These are phyloP conservation scores for Prunus persica DNA, from an alignment of 306 rosid species.

Conservation along the genomic window DNA sequence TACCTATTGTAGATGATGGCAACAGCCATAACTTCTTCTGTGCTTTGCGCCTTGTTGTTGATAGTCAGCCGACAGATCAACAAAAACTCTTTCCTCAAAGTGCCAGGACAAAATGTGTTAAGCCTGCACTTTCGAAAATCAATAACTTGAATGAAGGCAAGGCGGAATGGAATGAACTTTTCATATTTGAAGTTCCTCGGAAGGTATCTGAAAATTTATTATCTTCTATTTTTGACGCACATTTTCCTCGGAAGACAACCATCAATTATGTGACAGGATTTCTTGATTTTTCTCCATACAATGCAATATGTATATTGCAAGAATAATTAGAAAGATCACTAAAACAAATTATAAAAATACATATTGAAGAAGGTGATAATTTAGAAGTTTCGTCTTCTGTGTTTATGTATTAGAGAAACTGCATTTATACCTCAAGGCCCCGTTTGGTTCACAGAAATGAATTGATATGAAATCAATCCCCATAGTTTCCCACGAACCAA, in stretches of 20 bases:
- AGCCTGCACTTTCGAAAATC: constrained; percentile 53
- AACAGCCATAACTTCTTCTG: constrained; percentile 92
- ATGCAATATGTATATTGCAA: neutral
- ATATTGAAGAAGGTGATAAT: neutral
- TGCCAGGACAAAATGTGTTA: constrained; percentile 95
- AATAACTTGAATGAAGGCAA: constrained; percentile 51
- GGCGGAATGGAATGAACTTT: constrained; percentile 91
- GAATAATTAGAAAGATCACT: too few relatives aligned
- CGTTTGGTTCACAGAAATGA: too few relatives aligned
- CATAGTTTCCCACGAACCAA: too few relatives aligned
- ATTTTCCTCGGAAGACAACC: neutral
- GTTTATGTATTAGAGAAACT: neutral
- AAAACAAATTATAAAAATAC: too few relatives aligned
- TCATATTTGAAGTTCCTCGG: constrained; percentile 87
- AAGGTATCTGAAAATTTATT: constrained; percentile 46
- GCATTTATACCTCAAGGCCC: neutral
- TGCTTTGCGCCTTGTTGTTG: constrained; percentile 88
- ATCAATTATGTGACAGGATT: too few relatives aligned
- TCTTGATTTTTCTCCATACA: neutral
- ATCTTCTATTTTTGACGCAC: constrained; percentile 7
- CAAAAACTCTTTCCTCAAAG: constrained; percentile 98
- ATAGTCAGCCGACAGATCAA: constrained; percentile 79
- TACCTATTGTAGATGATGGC: constrained; percentile 83
- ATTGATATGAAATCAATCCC: too few relatives aligned
- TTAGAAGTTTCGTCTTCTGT: neutral